phyloP scores from a whole-genome alignment of 2,329 filamentous ascomycete species.

The Gaeumannomyces sp. region DNA sequence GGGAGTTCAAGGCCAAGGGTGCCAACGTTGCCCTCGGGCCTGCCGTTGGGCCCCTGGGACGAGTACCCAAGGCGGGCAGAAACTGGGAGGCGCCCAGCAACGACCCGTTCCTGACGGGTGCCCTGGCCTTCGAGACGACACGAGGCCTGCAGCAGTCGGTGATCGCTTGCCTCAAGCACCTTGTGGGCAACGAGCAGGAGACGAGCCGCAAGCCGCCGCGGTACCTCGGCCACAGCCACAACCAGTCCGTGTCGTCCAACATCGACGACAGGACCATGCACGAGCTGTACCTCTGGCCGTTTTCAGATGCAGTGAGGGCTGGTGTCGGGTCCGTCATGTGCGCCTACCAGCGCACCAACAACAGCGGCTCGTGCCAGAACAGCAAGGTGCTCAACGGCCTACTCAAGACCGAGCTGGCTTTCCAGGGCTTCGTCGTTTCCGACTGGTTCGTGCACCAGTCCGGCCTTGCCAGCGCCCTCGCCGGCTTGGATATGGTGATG shows the following conservation, averaged over 20 bases:
- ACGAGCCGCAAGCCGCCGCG: neutral
- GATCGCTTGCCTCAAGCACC: conserved; percentile 31
- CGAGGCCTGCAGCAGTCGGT: conserved; percentile 58
- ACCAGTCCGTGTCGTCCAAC: conserved; percentile 35
- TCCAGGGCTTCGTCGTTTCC: conserved; percentile 30
- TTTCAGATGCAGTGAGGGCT: conserved; percentile 47
- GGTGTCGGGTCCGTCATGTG: conserved; percentile 53
- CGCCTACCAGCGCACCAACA: conserved; percentile 66
- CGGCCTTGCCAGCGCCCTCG: conserved; percentile 52
- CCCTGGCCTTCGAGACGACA: conserved; percentile 58
- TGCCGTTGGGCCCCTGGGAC: conserved; percentile 55
- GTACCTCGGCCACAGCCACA: conserved; percentile 15
- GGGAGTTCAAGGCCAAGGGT: conserved; percentile 66
- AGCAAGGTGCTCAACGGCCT: conserved; percentile 60
- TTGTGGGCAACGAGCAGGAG: conserved; percentile 27
- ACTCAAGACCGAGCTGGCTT: conserved; percentile 55
- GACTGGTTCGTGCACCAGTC: conserved; percentile 48
- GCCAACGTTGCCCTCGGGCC: conserved; percentile 65
- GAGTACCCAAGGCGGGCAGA: conserved; percentile 56
- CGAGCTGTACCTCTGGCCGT: conserved; percentile 57
- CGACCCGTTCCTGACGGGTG: conserved; percentile 62
- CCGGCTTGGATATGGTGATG: conserved; percentile 69
- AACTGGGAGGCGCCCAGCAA: conserved; percentile 56
- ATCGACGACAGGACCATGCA: conserved; percentile 57
- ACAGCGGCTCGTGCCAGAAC: conserved; percentile 66